Evolutionary conservation across 2,329 filamentous ascomycete species (phyloP), one percentile per base, ranked within the genome.

Genomic region (Xylariaceae sp.): DNA sequence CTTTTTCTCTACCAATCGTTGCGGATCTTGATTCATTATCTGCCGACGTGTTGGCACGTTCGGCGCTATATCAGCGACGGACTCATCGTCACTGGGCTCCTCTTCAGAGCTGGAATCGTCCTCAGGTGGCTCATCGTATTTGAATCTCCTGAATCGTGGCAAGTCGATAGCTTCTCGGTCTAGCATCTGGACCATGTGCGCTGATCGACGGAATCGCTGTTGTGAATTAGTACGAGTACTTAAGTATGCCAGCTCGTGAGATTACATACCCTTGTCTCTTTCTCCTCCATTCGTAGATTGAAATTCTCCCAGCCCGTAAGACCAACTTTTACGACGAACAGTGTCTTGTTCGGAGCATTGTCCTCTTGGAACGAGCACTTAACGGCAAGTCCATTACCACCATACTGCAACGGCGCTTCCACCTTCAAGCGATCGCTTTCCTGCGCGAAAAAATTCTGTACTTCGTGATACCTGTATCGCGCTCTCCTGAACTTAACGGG

Each of bases 171-270:
- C 42, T n/a, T 2, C 3, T 2, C 47, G 52, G 7, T 44, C 11
- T 11, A 58, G 49, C 9, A 42, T 7, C 39, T 61, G 54, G 31
- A 61, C 42, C 30, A 40, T 47, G 41, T 62, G 58, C 9, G 55
- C 58, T 9, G 57, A 55, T 31, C 51, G 48, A 5, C n/a, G 9
- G 43, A 58, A 11, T 51, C 55, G 42, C 57, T 58, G 14, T 7
- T 18, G 11, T 22, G 11, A 22, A 18, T 45, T 33, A 52, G 49
- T 19, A 22, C 19, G 15, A 18, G 5, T 3, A 14, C 40, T n/a
- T 1, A 19, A 17, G 12, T 19, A 19, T 12, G 9, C n/a, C 5
- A 32, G 11, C 11, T 3, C 12, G 14, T 30, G 14, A 32, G 35
- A 14, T 10, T 30, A 14, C 31, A 4, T 49, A 53, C 51, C 32